phyloP scores from a whole-genome alignment of 75 land plant genomes.

The Pseudotsuga menziesii region DNA sequence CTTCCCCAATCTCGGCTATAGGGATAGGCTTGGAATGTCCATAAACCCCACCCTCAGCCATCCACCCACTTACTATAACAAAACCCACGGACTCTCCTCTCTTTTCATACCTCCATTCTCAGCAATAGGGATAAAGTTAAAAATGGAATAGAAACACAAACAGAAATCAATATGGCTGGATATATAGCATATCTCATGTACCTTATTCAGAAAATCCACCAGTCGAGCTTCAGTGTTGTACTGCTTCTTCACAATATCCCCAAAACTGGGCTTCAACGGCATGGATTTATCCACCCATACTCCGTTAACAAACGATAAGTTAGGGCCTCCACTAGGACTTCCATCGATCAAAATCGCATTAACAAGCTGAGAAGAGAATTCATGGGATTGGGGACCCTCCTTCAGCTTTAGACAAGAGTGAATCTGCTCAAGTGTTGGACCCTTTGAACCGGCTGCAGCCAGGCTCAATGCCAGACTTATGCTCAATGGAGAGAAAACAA shows the following conservation, averaged over 20 bases:
- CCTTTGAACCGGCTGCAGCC: constrained; percentile 71
- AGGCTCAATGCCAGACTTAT: constrained; percentile 58
- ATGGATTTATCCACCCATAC: constrained; percentile 73
- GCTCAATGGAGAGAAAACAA: constrained; percentile 74
- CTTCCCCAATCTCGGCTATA: background rate
- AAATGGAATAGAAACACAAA: background rate
- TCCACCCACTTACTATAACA: background rate
- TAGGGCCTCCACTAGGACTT: constrained; percentile 53
- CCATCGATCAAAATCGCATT: constrained; percentile 54
- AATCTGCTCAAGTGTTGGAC: constrained; percentile 63
- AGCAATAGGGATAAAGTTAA: background rate
- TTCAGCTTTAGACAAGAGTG: constrained; percentile 42
- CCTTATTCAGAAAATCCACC: constrained; percentile 75
- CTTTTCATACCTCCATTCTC: background rate
- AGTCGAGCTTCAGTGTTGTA: constrained; percentile 48
- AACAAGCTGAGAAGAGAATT: constrained; percentile 55
- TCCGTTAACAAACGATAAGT: constrained; percentile 56
- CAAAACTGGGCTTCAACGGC: constrained; percentile 42
- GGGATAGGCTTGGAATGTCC: background rate
- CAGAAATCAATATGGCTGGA: background rate
- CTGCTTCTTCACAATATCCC: constrained; percentile 32
- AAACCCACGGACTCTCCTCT: background rate
- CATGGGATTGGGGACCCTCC: constrained; percentile 26
- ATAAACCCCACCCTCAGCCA: background rate
- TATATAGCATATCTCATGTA: background rate